Percentiles rank a stretch among this genome's conserved stretches.
Conservation (phyloP, 805 yeast species). For the Kodamaea sagamina region DNA sequence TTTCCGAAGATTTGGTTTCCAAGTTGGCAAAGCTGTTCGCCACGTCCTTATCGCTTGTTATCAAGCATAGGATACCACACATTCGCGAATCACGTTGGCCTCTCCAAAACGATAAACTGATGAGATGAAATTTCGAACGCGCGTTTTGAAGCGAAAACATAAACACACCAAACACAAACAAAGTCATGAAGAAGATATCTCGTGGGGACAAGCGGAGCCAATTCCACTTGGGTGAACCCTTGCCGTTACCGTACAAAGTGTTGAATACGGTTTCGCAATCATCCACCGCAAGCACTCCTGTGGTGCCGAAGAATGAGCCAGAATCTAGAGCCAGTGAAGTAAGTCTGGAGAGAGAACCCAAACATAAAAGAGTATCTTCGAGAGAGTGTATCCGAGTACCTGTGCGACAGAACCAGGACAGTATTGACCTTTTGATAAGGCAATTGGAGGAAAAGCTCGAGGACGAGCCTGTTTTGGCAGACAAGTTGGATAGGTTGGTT, state of each 20-base stretch:
- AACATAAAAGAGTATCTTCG: neutral
- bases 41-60: neutral
- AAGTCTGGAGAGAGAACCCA: neutral
- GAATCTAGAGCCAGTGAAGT: neutral
- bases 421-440: constrained; percentile 10
- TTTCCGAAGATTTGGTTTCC: neutral
- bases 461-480: constrained; percentile 6
- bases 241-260: constrained; percentile 36
- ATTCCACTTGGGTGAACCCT: constrained; percentile 36
- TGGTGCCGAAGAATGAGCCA: constrained; percentile 16
- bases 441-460: constrained; percentile 7
- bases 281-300: too few species aligned
- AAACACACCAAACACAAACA: constrained; percentile 9
- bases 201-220: constrained; percentile 11
- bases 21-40: neutral
- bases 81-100: constrained; percentile 24
- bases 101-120: neutral
- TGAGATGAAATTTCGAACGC: neutral
- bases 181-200: constrained; percentile 10
- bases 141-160: constrained; percentile 1
- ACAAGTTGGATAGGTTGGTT: constrained; percentile 9
- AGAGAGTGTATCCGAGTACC: constrained; percentile 10
- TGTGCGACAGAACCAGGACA: constrained; percentile 3
- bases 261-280: too few species aligned
- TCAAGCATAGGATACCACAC: constrained; percentile 58